These are phyloP conservation scores for Ceratocystis variospora DNA, from an alignment of 2,329 filamentous ascomycete genomes.

Conservation along the genomic window DNA sequence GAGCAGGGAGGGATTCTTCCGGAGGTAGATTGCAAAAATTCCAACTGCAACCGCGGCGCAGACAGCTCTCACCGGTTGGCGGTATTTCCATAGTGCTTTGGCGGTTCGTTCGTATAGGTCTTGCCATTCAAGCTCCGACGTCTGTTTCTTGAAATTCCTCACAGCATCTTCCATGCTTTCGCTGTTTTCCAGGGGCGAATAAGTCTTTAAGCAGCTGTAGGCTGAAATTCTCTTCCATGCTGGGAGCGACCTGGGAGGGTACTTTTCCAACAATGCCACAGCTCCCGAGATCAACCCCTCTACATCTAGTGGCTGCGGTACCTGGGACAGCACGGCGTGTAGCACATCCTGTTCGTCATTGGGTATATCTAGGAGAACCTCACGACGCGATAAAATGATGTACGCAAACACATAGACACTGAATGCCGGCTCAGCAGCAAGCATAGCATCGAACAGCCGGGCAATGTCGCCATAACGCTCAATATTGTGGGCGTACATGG, in stretches of 20 bases:
- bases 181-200: slow-evolving; percentile 39
- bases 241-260: slow-evolving; percentile 60
- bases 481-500: slow-evolving; percentile 93
- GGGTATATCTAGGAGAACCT: slow-evolving; percentile 74
- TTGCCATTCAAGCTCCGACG: slow-evolving; percentile 44
- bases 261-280: slow-evolving; percentile 44
- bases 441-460: slow-evolving; percentile 79
- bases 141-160: slow-evolving; percentile 55
- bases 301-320: slow-evolving; percentile 68
- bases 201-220: slow-evolving; percentile 76
- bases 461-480: slow-evolving; percentile 79
- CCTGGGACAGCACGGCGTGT: slow-evolving; percentile 72
- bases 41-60: slow-evolving; percentile 55
- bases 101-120: slow-evolving; percentile 22
- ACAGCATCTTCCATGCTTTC: slow-evolving; percentile 50
- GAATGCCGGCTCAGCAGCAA: slow-evolving; percentile 77
- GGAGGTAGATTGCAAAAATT: slow-evolving; percentile 52
- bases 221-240: slow-evolving; percentile 60
- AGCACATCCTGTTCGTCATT: slow-evolving; percentile 82
- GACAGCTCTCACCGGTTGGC: slow-evolving; percentile 47
- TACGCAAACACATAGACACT: slow-evolving; percentile 84
- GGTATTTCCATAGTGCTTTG: slow-evolving; percentile 33
- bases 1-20: slow-evolving; percentile 31
- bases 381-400: slow-evolving; percentile 65
- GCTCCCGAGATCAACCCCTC: slow-evolving; percentile 61